These are phyloP conservation scores for Fusarium armeniacum DNA, from an alignment of 2,329 filamentous ascomycete species.

Conservation along the genomic window DNA sequence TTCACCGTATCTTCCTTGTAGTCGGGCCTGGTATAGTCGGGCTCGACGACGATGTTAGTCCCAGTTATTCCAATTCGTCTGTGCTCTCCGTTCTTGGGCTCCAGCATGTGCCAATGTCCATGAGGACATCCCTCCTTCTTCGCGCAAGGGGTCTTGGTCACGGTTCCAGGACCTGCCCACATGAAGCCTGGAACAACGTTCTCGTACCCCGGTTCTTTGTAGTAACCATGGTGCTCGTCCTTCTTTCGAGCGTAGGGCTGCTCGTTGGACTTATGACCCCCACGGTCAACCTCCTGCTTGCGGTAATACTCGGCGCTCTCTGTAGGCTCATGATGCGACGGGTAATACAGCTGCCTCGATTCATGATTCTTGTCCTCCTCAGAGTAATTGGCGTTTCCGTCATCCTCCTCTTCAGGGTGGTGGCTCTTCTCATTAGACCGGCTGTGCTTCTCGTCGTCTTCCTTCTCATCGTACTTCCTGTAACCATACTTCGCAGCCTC, in stretches of 20 bases:
- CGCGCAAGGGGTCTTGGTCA: slow-evolving; percentile 1
- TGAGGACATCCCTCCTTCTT: background rate
- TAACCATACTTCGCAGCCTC: background rate
- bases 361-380: background rate
- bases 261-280: background rate
- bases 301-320: background rate
- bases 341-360: background rate
- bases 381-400: background rate
- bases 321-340: background rate
- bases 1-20: slow-evolving; percentile 3
- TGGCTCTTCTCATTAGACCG: background rate
- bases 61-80: slow-evolving; percentile 3
- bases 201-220: slow-evolving; percentile 2
- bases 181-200: slow-evolving; percentile 5
- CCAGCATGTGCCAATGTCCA: slow-evolving; percentile 11
- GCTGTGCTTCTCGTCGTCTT: background rate
- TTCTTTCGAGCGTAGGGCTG: background rate
- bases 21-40: background rate
- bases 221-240: background rate
- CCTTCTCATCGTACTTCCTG: background rate
- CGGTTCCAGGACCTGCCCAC: slow-evolving; percentile 7
- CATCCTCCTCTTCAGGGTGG: background rate
- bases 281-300: background rate
- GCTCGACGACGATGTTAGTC: slow-evolving; percentile 1
- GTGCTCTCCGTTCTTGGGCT: slow-evolving; percentile 8